phyloP scores from a whole-genome alignment of 2,329 filamentous ascomycete species.

The Monosporascus sp. region DNA sequence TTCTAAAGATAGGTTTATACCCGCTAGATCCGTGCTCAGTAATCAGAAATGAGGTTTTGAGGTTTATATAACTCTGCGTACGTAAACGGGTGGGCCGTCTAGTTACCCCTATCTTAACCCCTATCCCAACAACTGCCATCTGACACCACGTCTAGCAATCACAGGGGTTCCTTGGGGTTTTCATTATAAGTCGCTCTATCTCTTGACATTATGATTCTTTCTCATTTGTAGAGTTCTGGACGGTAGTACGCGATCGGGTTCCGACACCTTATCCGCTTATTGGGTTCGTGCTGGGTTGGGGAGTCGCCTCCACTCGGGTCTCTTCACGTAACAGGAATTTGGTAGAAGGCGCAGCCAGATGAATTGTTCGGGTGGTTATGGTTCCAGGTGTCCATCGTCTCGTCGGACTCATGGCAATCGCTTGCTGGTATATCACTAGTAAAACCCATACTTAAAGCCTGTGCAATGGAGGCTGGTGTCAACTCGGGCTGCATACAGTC shows the following conservation, averaged over 20 bases:
- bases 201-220: not conserved
- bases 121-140: too few species aligned
- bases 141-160: too few species aligned
- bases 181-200: too few species aligned
- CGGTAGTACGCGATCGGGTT: not conserved
- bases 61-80: too few species aligned
- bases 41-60: too few species aligned
- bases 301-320: not conserved
- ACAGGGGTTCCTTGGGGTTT: too few species aligned
- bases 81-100: too few species aligned
- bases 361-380: not conserved
- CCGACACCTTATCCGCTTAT: not conserved
- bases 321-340: not conserved
- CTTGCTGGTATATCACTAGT: not conserved
- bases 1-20: too few species aligned
- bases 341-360: not conserved
- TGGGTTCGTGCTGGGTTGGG: not conserved
- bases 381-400: not conserved
- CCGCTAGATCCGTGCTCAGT: too few species aligned
- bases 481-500: not conserved
- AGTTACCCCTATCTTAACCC: too few species aligned
- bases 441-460: not conserved
- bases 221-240: not conserved
- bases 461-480: not conserved
- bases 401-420: not conserved